phyloP scores from a whole-genome alignment of 306 rosid species.

The Vigna hirtella region DNA sequence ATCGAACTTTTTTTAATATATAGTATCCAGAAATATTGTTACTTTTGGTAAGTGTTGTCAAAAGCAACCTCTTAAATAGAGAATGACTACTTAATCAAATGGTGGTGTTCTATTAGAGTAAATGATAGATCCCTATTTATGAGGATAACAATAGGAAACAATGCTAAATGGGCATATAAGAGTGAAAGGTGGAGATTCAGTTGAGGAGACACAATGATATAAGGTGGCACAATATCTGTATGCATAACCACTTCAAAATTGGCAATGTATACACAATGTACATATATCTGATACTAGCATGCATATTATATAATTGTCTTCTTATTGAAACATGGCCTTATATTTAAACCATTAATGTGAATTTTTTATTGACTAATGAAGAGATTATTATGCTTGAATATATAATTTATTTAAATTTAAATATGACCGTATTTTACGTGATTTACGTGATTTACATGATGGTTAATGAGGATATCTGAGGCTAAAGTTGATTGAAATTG shows the following conservation, averaged over 20 bases:
- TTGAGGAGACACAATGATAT: neutral
- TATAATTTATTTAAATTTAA: neutral
- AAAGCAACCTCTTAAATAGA: neutral
- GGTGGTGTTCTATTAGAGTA: neutral
- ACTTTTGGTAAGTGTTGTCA: constrained; percentile 3
- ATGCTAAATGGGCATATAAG: too few species aligned
- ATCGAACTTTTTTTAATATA: neutral
- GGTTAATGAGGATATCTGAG: constrained; percentile 8
- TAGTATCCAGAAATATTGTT: neutral
- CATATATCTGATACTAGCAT: neutral
- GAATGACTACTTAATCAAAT: neutral
- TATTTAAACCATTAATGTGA: neutral
- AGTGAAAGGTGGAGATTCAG: neutral
- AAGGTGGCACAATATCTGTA: neutral
- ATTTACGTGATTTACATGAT: neutral
- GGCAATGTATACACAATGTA: neutral
- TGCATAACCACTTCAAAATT: neutral
- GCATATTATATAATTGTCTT: neutral
- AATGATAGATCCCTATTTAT: neutral
- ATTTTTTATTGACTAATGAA: neutral
- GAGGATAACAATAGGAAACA: neutral
- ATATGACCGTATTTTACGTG: too few species aligned
- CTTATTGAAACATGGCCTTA: neutral
- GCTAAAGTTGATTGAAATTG: neutral
- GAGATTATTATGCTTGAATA: neutral